These are phyloP conservation scores for Suillus ampliporus DNA, from an alignment of 768 basidiomycete species.

Conservation along the genomic window DNA sequence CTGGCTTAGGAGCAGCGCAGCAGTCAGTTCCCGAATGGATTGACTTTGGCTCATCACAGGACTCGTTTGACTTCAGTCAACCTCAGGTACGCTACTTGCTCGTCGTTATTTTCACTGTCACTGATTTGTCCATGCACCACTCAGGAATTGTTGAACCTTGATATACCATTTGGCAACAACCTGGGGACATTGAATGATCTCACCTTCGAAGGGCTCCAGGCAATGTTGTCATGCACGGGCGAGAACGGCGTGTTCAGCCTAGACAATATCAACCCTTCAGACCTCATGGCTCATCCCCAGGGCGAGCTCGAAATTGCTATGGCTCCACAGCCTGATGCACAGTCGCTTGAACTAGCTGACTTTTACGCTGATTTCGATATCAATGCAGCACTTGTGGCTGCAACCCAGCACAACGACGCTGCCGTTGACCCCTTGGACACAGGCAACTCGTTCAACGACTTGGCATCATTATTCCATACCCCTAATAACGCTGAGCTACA, in stretches of 20 bases:
- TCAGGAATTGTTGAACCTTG: constrained; percentile 21
- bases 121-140: not conserved
- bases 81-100: constrained; percentile 19
- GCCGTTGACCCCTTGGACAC: constrained; percentile 10
- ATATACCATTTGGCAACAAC: constrained; percentile 19
- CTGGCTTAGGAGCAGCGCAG: not conserved
- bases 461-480: constrained; percentile 27
- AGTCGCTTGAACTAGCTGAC: constrained; percentile 16
- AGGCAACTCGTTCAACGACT: constrained; percentile 15
- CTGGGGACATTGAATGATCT: constrained; percentile 9
- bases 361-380: constrained; percentile 33
- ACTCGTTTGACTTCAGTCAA: constrained; percentile 13
- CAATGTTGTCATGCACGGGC: constrained; percentile 36
- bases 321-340: constrained; percentile 11
- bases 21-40: constrained; percentile 18
- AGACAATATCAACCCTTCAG: constrained; percentile 36
- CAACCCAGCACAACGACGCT: constrained; percentile 16
- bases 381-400: constrained; percentile 6
- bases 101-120: constrained; percentile 1
- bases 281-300: constrained; percentile 39
- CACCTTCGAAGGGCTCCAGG: constrained; percentile 31
- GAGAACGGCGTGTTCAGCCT: constrained; percentile 45
- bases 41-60: constrained; percentile 8
- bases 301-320: constrained; percentile 44
- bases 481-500: constrained; percentile 20